Conservation (phyloP, 345 rosid species). For the Hibiscus mutabilis region DNA sequence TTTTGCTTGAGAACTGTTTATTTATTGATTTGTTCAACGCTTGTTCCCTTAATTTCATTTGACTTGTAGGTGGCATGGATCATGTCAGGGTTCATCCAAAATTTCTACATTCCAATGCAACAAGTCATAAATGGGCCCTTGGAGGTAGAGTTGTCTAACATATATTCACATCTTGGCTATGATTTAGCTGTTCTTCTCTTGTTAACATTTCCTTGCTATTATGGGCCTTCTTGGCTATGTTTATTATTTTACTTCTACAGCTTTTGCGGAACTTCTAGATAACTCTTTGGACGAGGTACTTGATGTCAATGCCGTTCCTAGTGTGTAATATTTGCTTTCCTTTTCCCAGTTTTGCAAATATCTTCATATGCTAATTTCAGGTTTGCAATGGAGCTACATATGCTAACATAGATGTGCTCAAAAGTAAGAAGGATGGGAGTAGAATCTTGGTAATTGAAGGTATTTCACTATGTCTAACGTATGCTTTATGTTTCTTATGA, state of each 20-base stretch:
- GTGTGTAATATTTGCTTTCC: background rate
- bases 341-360: background rate
- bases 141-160: slow-evolving; percentile 50
- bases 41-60: background rate
- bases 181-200: background rate
- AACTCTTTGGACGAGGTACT: slow-evolving; percentile 85
- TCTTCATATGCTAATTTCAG: slow-evolving; percentile 28
- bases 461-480: slow-evolving; percentile 3
- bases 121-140: slow-evolving; percentile 98
- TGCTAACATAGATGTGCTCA: slow-evolving; percentile 66
- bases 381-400: slow-evolving; percentile 69
- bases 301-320: background rate
- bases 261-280: slow-evolving; percentile 91
- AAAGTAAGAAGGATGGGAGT: slow-evolving; percentile 53
- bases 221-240: background rate
- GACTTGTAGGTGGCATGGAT: slow-evolving; percentile 64
- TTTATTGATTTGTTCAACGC: background rate
- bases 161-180: slow-evolving; percentile 3
- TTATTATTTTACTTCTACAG: slow-evolving; percentile 30
- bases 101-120: slow-evolving; percentile 93
- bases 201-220: background rate
- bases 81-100: slow-evolving; percentile 95
- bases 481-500: background rate
- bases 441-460: slow-evolving; percentile 81
- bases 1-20: background rate